Evolutionary conservation across 2,329 filamentous ascomycete genomes (phyloP), one percentile per base, ranked within the genome.

Genomic region (Aspergillus latus): DNA sequence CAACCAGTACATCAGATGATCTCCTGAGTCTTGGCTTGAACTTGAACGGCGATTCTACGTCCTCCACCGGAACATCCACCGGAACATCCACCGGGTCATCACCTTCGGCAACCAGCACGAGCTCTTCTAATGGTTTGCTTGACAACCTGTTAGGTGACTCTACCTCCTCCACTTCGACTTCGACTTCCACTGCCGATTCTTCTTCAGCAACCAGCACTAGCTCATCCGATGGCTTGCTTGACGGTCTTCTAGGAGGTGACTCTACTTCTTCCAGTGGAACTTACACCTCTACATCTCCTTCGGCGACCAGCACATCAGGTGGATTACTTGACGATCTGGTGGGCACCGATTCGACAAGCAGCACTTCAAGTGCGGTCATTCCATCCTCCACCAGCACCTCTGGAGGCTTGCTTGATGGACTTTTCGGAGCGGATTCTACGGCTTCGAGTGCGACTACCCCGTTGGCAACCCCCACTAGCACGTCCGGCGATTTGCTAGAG

Each of bases 301-400:
- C 51, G 13, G 26, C 56, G 15, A 52, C 44, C 13, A 32, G 30
- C 26, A 42, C 56, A 2, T 58, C 56, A 10, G 15, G 7, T n/a
- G 30, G 40, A 29, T 45, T 52, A 40, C 26, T 52, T 5, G 34
- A 21, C 21, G 50, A n/a, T 13, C 16, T 52, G 21, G n/a, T 51
- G 36, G 37, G 36, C 15, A 44, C 10, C 13, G 42, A 37, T n/a
- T 16, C 48, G 13, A 42, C 37, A 2, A 32, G 32, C 15, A 39
- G 16, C 13, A 49, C 47, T 10, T 49, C 34, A 10, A 49, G 21
- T 34, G 21, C 36, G 4, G 16, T 39, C 10, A 29, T 11, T 26
- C 47, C 47, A 29, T 39, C 47, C 4, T 30, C 34, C 7, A 49
- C 47, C 16, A 49, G 34, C 46, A 37, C 32, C 2, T 49, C 26